A percentile compares a stretch with the other conserved stretches of the same genome.
phyloP scores from a whole-genome alignment of 495 filamentous ascomycete species.

The Melanomma pulvis-pyrius region DNA sequence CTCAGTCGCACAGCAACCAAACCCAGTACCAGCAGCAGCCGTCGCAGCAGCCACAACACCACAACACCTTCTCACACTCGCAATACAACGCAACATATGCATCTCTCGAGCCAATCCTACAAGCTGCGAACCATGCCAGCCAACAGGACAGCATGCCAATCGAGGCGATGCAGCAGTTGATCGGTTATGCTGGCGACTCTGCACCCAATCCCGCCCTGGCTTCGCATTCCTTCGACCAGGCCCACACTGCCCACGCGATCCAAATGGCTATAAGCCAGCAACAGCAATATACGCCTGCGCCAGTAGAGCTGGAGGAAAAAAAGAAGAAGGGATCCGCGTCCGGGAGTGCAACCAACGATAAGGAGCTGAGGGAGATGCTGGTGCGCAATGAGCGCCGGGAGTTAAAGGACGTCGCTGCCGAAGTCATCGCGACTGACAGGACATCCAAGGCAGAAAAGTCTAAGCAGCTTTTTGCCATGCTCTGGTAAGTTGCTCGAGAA shows the following conservation, averaged over 20 bases:
- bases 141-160: constrained; percentile 27
- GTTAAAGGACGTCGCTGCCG: constrained; percentile 80
- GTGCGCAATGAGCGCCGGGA: constrained; percentile 70
- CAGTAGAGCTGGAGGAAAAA: constrained; percentile 61
- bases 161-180: constrained; percentile 27
- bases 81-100: constrained; percentile 11
- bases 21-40: constrained; percentile 12
- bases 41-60: constrained; percentile 16
- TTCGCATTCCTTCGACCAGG: constrained; percentile 18
- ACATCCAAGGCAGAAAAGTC: constrained; percentile 88
- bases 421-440: constrained; percentile 72
- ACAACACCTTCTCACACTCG: constrained; percentile 7
- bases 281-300: constrained; percentile 48
- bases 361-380: constrained; percentile 86
- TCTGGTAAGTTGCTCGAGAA: constrained; percentile 66
- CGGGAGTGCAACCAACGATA: constrained; percentile 78
- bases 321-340: constrained; percentile 70
- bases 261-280: background rate
- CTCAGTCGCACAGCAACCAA: constrained; percentile 4
- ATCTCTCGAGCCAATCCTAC: constrained; percentile 29
- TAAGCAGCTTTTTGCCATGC: constrained; percentile 96
- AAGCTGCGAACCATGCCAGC: constrained; percentile 34
- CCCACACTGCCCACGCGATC: background rate
- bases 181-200: constrained; percentile 12
- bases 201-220: background rate